Percentiles rank a stretch among this genome's conserved stretches.
These are phyloP conservation scores for Myxozyma kluyveri DNA, from an alignment of 805 yeast species.

Conservation along the genomic window DNA sequence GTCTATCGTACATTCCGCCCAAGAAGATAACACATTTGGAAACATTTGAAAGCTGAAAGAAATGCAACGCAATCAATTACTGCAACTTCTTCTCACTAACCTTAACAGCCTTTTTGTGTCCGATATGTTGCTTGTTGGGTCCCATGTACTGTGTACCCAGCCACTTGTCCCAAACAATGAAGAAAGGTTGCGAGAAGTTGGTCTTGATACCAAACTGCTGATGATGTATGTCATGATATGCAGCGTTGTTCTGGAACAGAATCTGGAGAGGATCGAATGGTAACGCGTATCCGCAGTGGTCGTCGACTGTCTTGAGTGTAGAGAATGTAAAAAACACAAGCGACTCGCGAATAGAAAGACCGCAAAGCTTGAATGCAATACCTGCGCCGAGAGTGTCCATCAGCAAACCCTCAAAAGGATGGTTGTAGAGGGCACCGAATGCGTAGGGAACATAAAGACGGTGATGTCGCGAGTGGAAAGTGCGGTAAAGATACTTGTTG, in stretches of 20 bases:
- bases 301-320: conserved; percentile 95
- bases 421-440: conserved; percentile 91
- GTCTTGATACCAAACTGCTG: conserved; percentile 92
- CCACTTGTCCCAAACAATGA: conserved; percentile 84
- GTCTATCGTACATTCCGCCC: too few species aligned
- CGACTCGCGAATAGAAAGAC: conserved; percentile 73
- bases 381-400: conserved; percentile 94
- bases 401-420: conserved; percentile 89
- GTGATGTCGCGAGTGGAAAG: conserved; percentile 93
- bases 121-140: conserved; percentile 19
- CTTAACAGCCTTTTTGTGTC: background rate
- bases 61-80: too few species aligned
- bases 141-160: conserved; percentile 55
- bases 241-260: conserved; percentile 90
- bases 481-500: conserved; percentile 69
- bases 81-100: background rate
- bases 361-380: conserved; percentile 61
- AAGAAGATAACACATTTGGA: too few species aligned
- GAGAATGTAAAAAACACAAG: conserved; percentile 76
- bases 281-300: conserved; percentile 95
- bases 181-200: conserved; percentile 94
- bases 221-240: conserved; percentile 96
- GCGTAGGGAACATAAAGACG: conserved; percentile 94
- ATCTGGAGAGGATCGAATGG: conserved; percentile 90
- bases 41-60: too few species aligned